These are phyloP conservation scores for Rhodotorula babjevae DNA, from an alignment of 768 basidiomycete species.

Conservation along the genomic window DNA sequence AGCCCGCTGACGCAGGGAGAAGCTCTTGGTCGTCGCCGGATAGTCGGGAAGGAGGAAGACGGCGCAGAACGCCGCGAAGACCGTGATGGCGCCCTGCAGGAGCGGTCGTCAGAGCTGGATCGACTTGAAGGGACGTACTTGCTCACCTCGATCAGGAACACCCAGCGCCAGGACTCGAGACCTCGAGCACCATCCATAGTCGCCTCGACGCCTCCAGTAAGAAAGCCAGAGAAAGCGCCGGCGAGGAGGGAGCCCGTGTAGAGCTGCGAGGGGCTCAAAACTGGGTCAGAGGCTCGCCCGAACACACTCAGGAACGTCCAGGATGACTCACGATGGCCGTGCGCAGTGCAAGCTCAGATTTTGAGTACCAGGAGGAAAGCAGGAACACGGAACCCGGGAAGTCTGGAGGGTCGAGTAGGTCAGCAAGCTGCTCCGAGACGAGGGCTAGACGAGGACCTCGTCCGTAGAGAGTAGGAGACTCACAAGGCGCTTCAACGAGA, in stretches of 20 bases:
- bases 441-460: background rate
- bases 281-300: background rate
- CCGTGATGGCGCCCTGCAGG: slow-evolving; percentile 29
- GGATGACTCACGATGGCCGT: background rate
- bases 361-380: slow-evolving; percentile 43
- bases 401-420: background rate
- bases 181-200: slow-evolving; percentile 23
- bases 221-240: slow-evolving; percentile 27
- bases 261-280: background rate
- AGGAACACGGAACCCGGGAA: slow-evolving; percentile 42
- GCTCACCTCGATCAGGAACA: slow-evolving; percentile 14
- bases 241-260: slow-evolving; percentile 38
- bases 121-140: too few relatives aligned
- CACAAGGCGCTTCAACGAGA: slow-evolving; percentile 41
- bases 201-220: slow-evolving; percentile 26
- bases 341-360: slow-evolving; percentile 35
- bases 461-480: background rate
- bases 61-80: slow-evolving; percentile 1
- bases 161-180: slow-evolving; percentile 17
- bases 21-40: slow-evolving; percentile 24
- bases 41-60: slow-evolving; percentile 21
- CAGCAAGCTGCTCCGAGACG: background rate
- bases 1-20: slow-evolving; percentile 16
- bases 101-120: background rate
- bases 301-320: too few relatives aligned